Conservation (phyloP, 352 stramenopile genomes). For the Pythium vanterpoolii region DNA sequence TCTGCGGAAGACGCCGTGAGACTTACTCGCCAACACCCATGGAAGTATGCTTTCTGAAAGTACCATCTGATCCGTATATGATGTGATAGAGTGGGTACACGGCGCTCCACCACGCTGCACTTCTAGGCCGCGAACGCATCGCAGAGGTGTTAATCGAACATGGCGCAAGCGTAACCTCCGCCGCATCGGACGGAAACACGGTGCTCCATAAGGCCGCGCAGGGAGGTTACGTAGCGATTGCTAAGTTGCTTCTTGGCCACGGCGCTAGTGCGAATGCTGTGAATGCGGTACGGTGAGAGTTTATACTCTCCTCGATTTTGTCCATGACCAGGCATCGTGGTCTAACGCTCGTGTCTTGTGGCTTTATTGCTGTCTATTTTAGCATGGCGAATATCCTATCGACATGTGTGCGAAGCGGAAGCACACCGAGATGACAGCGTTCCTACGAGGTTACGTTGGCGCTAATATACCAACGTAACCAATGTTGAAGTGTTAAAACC, state of each 20-base stretch:
- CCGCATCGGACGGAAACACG: slow-evolving; percentile 13
- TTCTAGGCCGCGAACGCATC: slow-evolving; percentile 7
- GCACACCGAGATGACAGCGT: slow-evolving; percentile 14
- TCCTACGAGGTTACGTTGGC: slow-evolving; percentile 18
- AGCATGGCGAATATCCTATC: slow-evolving; percentile 12
- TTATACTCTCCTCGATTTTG: background rate
- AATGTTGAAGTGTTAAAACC: slow-evolving; percentile 22
- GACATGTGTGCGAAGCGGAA: slow-evolving; percentile 19
- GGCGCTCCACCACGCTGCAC: slow-evolving; percentile 21
- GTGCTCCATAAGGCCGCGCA: slow-evolving; percentile 24
- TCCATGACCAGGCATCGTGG: background rate
- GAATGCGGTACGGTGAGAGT: slow-evolving; percentile 8
- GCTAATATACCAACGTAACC: background rate
- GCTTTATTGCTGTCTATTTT: background rate
- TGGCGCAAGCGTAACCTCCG: slow-evolving; percentile 1
- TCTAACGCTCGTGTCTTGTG: background rate
- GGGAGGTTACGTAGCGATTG: slow-evolving; percentile 4
- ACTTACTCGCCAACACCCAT: background rate
- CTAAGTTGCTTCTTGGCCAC: slow-evolving; percentile 6
- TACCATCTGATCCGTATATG: background rate
- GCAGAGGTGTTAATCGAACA: background rate
- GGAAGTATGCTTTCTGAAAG: background rate
- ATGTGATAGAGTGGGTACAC: slow-evolving; percentile 19
- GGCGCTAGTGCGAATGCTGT: background rate
- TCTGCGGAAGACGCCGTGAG: slow-evolving; percentile 7